Percentiles rank a stretch among this genome's conserved stretches.
Conservation (phyloP, 176 grass and related monocot genomes). For the Juncus inflexus region DNA sequence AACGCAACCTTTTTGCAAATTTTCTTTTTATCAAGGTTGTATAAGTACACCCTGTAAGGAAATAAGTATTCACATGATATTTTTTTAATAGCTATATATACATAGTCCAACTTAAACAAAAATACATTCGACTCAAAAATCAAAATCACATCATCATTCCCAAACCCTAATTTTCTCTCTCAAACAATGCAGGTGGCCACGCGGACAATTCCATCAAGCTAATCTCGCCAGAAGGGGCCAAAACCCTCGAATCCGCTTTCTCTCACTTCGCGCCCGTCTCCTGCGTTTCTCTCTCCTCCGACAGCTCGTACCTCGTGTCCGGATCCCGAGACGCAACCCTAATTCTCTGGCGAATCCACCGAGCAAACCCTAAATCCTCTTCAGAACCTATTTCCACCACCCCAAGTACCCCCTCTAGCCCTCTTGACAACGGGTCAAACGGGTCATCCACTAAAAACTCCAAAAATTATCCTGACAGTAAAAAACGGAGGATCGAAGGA, state of each 20-base stretch:
- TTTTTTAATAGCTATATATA: too few species aligned
- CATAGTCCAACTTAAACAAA: too few species aligned
- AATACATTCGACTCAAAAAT: too few species aligned
- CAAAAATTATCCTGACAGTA: conserved; percentile 38
- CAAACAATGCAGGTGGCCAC: conserved; percentile 71
- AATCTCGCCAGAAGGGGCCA: conserved; percentile 77
- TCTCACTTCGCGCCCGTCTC: conserved; percentile 90
- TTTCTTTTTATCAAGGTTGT: too few species aligned
- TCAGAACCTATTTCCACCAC: conserved; percentile 53
- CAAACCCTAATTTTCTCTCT: conserved; percentile 11
- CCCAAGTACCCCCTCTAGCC: conserved; percentile 49
- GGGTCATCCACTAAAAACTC: conserved; percentile 13
- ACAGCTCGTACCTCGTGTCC: conserved; percentile 84
- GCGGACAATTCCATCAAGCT: conserved; percentile 88
- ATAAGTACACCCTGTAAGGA: too few species aligned
- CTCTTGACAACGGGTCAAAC: conserved; percentile 48
- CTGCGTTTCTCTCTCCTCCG: conserved; percentile 69
- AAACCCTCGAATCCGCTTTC: conserved; percentile 75
- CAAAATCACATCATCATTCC: too few species aligned
- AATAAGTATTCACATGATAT: too few species aligned
- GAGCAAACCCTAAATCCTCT: conserved; percentile 42
- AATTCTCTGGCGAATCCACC: conserved; percentile 86
- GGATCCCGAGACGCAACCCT: conserved; percentile 88
- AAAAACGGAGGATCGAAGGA: conserved; percentile 68
- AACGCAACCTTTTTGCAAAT: too few species aligned